These are phyloP conservation scores for Talaromyces sp. DNA, from an alignment of 2,329 filamentous ascomycete genomes.

Conservation along the genomic window DNA sequence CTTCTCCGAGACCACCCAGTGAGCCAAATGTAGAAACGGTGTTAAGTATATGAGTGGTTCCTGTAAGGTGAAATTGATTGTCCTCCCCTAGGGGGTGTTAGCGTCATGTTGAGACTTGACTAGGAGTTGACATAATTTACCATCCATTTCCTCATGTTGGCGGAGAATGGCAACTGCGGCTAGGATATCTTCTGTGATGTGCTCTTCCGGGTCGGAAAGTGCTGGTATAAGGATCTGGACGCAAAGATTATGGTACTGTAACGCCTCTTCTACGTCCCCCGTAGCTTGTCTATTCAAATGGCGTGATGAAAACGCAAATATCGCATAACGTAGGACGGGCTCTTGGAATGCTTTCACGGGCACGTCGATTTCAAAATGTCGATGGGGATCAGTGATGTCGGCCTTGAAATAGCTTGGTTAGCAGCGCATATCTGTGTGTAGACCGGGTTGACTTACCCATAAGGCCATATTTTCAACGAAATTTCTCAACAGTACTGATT, in stretches of 20 bases:
- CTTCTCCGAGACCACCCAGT: slow-evolving; percentile 43
- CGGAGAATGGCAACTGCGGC: slow-evolving; percentile 37
- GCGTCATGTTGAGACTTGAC: neutral
- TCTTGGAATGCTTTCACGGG: slow-evolving; percentile 33
- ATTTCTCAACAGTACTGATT: slow-evolving; percentile 29
- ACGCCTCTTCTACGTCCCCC: slow-evolving; percentile 29
- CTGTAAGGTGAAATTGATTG: slow-evolving; percentile 39
- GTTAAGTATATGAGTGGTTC: slow-evolving; percentile 40
- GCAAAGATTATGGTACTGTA: slow-evolving; percentile 38
- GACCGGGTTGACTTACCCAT: slow-evolving; percentile 25
- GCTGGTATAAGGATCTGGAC: slow-evolving; percentile 38
- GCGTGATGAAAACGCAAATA: slow-evolving; percentile 39
- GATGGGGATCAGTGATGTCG: slow-evolving; percentile 36
- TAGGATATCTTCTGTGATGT: slow-evolving; percentile 34
- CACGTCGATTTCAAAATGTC: slow-evolving; percentile 37
- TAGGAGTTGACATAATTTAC: slow-evolving; percentile 10
- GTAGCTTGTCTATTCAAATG: slow-evolving; percentile 32
- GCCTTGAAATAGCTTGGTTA: slow-evolving; percentile 13
- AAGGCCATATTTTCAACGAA: slow-evolving; percentile 39
- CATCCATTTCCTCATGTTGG: slow-evolving; percentile 40
- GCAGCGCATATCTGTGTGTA: neutral
- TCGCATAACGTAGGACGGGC: slow-evolving; percentile 35
- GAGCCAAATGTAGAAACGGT: slow-evolving; percentile 41
- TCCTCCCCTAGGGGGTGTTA: slow-evolving; percentile 29
- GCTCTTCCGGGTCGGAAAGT: slow-evolving; percentile 29